A percentile compares a stretch with the other conserved stretches of the same genome.
These are phyloP conservation scores for Thelonectria discophora DNA, from an alignment of 2,329 filamentous ascomycete genomes.

Conservation along the genomic window DNA sequence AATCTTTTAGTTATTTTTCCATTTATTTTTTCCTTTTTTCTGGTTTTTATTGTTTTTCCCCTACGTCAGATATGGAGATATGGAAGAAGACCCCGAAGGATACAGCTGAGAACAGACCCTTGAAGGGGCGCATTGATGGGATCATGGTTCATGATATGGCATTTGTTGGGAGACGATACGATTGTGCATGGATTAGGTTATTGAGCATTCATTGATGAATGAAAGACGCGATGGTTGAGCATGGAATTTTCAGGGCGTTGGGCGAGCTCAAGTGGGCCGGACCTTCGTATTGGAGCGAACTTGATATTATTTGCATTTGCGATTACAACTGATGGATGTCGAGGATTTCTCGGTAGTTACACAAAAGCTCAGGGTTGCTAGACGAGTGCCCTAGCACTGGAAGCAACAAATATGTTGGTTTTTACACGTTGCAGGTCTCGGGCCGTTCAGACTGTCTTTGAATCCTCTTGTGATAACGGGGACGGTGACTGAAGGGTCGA, in stretches of 20 bases:
- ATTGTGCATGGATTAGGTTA: constrained; percentile 38
- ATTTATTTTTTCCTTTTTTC: constrained; percentile 41
- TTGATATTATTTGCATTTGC: constrained; percentile 13
- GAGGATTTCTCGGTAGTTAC: constrained; percentile 39
- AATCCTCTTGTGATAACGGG: not conserved
- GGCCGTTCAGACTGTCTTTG: constrained; percentile 8
- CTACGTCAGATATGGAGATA: not conserved
- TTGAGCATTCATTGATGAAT: constrained; percentile 28
- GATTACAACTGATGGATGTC: constrained; percentile 27
- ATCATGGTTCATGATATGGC: constrained; percentile 45
- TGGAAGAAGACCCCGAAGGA: constrained; percentile 29
- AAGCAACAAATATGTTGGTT: constrained; percentile 30
- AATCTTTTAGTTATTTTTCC: constrained; percentile 42
- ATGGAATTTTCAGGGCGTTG: constrained; percentile 43
- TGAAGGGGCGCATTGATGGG: constrained; percentile 35
- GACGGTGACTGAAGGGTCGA: not conserved
- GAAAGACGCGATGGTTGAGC: constrained; percentile 37
- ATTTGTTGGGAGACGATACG: constrained; percentile 40
- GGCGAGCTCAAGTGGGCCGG: constrained; percentile 44
- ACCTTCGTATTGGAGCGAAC: constrained; percentile 40
- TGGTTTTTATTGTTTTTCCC: constrained; percentile 29
- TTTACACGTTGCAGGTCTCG: constrained; percentile 26
- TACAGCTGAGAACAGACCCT: constrained; percentile 39
- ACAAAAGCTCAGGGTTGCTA: constrained; percentile 39
- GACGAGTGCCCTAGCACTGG: constrained; percentile 39